Percentiles rank a stretch among this genome's conserved stretches.
Conservation (phyloP, 257 asterid species). For the Plantago elongata region DNA sequence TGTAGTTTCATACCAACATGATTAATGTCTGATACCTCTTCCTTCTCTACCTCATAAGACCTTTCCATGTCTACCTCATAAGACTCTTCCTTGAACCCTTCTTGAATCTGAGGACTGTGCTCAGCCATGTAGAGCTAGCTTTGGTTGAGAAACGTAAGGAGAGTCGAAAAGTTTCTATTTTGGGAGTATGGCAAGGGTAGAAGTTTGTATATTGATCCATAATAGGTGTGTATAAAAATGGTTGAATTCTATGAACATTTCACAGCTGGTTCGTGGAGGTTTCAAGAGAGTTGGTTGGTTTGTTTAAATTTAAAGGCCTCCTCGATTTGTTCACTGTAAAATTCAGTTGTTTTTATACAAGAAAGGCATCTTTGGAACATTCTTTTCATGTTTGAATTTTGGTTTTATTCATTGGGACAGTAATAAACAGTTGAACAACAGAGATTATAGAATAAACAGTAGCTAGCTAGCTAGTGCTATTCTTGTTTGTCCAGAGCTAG, state of each 20-base stretch:
- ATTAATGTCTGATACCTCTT: constrained; percentile 34
- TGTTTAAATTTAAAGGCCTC: constrained; percentile 24
- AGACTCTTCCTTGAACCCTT: constrained; percentile 26
- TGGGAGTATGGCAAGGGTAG: constrained; percentile 8
- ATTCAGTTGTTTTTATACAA: constrained; percentile 13
- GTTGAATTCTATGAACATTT: constrained; percentile 8
- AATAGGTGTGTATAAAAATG: constrained; percentile 20
- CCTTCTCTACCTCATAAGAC: constrained; percentile 19
- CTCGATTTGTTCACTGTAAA: constrained; percentile 39
- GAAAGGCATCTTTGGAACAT: constrained; percentile 12
- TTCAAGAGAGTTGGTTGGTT: constrained; percentile 37
- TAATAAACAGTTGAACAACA: not conserved
- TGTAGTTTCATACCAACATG: constrained; percentile 42
- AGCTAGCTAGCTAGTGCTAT: not conserved
- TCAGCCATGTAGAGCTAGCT: constrained; percentile 32
- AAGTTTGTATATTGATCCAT: not conserved
- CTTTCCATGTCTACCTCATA: constrained; percentile 25
- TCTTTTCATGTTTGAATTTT: not conserved
- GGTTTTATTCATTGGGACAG: constrained; percentile 11
- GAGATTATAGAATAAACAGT: constrained; percentile 10
- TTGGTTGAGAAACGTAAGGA: not conserved
- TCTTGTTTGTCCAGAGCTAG: constrained; percentile 17
- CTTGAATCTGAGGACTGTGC: constrained; percentile 27
- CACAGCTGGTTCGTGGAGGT: constrained; percentile 59
- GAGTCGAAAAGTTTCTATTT: not conserved